Percentiles rank a stretch among this genome's conserved stretches.
Evolutionary conservation across 768 basidiomycete species (phyloP).

Genomic region (Dioszegia crocea): DNA sequence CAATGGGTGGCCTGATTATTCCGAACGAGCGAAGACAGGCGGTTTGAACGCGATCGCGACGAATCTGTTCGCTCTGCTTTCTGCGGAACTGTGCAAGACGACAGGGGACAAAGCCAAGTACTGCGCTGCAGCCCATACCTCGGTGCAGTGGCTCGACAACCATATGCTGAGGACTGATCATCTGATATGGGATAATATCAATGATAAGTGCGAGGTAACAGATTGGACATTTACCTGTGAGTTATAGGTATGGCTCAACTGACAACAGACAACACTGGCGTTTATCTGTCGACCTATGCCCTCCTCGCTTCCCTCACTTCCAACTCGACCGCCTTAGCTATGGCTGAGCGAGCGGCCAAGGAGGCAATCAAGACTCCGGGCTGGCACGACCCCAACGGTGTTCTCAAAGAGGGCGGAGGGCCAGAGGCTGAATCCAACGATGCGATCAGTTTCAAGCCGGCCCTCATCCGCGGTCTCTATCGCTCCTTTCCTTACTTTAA

Average conservation of each 20-base stretch:
- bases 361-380: background rate
- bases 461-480: slow-evolving; percentile 13
- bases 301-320: slow-evolving; percentile 10
- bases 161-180: slow-evolving; percentile 10
- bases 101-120: slow-evolving; percentile 12
- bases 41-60: slow-evolving; percentile 20
- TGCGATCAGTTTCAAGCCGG: slow-evolving; percentile 20
- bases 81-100: slow-evolving; percentile 15
- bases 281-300: slow-evolving; percentile 18
- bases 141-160: slow-evolving; percentile 12
- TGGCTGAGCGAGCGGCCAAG: slow-evolving; percentile 8
- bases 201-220: slow-evolving; percentile 11
- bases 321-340: slow-evolving; percentile 12
- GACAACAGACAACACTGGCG: slow-evolving; percentile 15
- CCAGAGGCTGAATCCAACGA: background rate
- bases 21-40: background rate
- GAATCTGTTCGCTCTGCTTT: slow-evolving; percentile 14
- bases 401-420: slow-evolving; percentile 18
- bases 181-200: slow-evolving; percentile 9
- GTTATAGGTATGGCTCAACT: background rate
- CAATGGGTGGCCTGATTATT: slow-evolving; percentile 6
- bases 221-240: slow-evolving; percentile 25
- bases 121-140: slow-evolving; percentile 9
- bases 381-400: slow-evolving; percentile 16
- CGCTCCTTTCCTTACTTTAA: background rate